Conservation (phyloP, 805 yeast genomes). For the Naumovozyma castellii region DNA sequence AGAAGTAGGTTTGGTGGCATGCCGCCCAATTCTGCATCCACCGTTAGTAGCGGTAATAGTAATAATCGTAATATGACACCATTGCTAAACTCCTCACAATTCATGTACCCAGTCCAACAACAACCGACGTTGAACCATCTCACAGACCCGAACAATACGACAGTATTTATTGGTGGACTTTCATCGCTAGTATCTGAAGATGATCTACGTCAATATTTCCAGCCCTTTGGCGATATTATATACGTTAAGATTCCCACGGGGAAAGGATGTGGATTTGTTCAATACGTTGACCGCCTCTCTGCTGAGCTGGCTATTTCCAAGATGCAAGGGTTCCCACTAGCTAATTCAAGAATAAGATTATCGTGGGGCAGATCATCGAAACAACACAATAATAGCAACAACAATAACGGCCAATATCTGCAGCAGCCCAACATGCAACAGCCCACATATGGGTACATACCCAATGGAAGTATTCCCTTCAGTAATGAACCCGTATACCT, state of each 20-base stretch:
- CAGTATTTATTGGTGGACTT: conserved; percentile 61
- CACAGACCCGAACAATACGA: conserved; percentile 77
- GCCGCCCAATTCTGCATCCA: background rate
- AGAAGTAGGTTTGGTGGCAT: background rate
- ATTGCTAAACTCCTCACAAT: conserved; percentile 12
- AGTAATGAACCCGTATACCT: too few relatives aligned
- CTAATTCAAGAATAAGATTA: conserved; percentile 70
- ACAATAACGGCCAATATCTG: conserved; percentile 5
- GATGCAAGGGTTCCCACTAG: conserved; percentile 86
- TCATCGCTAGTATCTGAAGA: conserved; percentile 47
- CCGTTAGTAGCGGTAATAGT: background rate
- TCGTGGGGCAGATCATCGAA: conserved; percentile 73
- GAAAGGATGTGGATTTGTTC: conserved; percentile 79
- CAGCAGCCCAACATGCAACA: conserved; percentile 13
- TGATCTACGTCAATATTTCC: conserved; percentile 51
- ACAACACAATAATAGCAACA: conserved; percentile 5
- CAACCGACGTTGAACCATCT: conserved; percentile 52
- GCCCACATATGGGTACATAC: conserved; percentile 10
- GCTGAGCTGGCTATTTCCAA: conserved; percentile 80
- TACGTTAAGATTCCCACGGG: conserved; percentile 72
- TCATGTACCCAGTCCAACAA: conserved; percentile 30
- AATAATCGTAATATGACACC: background rate
- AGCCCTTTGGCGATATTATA: conserved; percentile 63
- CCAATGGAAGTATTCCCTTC: background rate
- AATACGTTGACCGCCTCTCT: conserved; percentile 62